Base-by-base conservation (phyloP, 164 flowering plant species). In the Magnolia changhungtana region DNA sequence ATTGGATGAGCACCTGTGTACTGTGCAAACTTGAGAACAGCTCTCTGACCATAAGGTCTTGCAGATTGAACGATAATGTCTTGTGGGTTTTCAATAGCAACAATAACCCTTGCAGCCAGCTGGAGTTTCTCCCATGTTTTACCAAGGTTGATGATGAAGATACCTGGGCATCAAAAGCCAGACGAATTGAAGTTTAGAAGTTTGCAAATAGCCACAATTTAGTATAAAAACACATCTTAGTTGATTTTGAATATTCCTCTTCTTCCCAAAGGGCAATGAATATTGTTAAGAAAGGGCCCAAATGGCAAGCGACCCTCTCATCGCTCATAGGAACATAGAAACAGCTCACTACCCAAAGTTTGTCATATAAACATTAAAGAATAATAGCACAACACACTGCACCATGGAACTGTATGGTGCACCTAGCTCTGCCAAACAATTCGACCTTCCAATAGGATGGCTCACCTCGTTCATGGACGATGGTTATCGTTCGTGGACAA, bases 41-140 rank as follows among this genome's bases (percentile, higher is more conserved):
- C 97, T 63, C 95, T 83, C 87, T 94, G 98, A 24, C 98, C 98
- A 87, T 93, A 93, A 3, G 96, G 96, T 76, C 95, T 87, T 4
- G 98, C 98, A 75, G 98, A 94, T 72, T 94, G 98, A 13, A 94
- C 98, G 78, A 94, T 94, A 19, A 94, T 92, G 76, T 94, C 98
- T 78, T 89, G 84, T 1, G 95, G 97, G 74, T 92, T 91, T 83
- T 92, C 98, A 73, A 92, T 91, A 0, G 90, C 97, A 78, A 91
- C 94, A 77, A 94, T 94, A n/a, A 87, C 91, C 75, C 98, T 88
- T 1, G 98, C 98, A n/a, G 98, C 98, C 84, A 94, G 27, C 76
- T 83, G 87, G 4, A 94, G 93, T 81, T 94, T 94, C 75, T 94
- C 97, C 94, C 94, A 92, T n/a, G 97, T 94, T 77, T 92, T 94